A percentile compares a stretch with the other conserved stretches of the same genome.
These are phyloP conservation scores for Moesziomyces sp. DNA, from an alignment of 1,284 basidiomycete genomes.

Conservation along the genomic window DNA sequence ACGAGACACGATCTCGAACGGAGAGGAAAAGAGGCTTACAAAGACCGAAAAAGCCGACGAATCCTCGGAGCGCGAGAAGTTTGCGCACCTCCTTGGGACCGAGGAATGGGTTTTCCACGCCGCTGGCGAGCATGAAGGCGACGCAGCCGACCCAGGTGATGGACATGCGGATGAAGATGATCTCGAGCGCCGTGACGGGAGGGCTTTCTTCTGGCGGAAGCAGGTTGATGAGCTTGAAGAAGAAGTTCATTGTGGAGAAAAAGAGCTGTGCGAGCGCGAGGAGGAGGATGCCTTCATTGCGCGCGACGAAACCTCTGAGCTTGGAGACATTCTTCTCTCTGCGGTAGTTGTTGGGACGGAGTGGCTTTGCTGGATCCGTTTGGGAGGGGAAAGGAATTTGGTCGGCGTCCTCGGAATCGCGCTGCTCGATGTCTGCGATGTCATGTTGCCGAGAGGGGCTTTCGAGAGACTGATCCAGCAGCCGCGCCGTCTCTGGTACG, in stretches of 20 bases:
- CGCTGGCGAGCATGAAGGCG: conserved; percentile 64
- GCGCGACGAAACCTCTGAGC: conserved; percentile 27
- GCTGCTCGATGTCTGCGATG: conserved; percentile 18
- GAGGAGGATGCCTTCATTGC: conserved; percentile 48
- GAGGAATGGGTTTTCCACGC: conserved; percentile 75
- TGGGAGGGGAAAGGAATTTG: conserved; percentile 46
- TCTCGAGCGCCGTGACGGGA: conserved; percentile 62
- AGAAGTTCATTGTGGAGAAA: conserved; percentile 71
- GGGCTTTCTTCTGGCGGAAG: conserved; percentile 70
- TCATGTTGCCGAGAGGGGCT: conserved; percentile 1
- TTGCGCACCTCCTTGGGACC: conserved; percentile 77
- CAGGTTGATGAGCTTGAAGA: conserved; percentile 75
- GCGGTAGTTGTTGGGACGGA: conserved; percentile 42
- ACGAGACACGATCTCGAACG: no score
- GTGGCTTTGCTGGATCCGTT: conserved; percentile 34
- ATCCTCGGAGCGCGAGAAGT: conserved; percentile 74
- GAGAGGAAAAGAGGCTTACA: conserved; percentile 11
- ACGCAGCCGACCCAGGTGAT: conserved; percentile 67
- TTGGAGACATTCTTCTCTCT: conserved; percentile 20
- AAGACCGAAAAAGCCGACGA: conserved; percentile 72
- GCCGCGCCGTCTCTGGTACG: conserved; percentile 16
- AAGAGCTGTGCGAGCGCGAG: conserved; percentile 46
- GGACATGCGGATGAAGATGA: conserved; percentile 73
- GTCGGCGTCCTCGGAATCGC: conserved; percentile 16
- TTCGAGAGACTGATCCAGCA: conserved; percentile 10